A percentile compares a stretch with the other conserved stretches of the same genome.
phyloP scores from a whole-genome alignment of 768 basidiomycete species.

The Leccinum uliginosum region DNA sequence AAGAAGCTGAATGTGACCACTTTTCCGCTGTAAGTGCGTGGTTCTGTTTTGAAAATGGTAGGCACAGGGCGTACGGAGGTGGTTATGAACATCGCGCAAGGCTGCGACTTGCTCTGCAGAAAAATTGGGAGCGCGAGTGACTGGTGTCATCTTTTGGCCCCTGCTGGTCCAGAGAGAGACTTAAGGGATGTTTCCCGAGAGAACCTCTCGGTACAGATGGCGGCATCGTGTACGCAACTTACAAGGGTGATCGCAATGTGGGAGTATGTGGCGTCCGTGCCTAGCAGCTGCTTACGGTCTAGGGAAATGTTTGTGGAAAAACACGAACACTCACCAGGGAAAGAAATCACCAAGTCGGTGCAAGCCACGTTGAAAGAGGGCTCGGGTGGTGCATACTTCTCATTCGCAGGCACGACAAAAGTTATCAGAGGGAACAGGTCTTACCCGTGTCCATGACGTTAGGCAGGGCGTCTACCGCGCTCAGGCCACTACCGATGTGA shows the following conservation, averaged over 20 bases:
- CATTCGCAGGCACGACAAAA: background rate
- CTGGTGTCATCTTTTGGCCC: conserved; percentile 4
- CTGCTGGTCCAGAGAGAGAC: background rate
- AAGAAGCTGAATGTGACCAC: conserved; percentile 25
- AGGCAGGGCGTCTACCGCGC: background rate
- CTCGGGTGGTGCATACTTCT: background rate
- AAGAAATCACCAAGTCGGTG: background rate
- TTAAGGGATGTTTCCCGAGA: no score
- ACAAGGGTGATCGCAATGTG: background rate
- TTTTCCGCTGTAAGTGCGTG: conserved; percentile 1
- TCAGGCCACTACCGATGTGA: background rate
- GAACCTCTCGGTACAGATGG: background rate
- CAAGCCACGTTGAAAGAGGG: background rate
- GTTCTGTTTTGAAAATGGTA: background rate
- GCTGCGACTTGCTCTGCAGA: conserved; percentile 3
- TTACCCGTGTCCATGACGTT: background rate
- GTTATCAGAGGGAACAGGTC: background rate
- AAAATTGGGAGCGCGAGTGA: background rate
- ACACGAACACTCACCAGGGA: background rate
- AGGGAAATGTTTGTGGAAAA: background rate
- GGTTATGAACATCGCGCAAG: conserved; percentile 5
- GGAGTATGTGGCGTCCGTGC: background rate
- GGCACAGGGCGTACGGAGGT: conserved; percentile 4
- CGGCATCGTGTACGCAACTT: background rate
- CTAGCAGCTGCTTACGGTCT: background rate